A percentile compares a stretch with the other conserved stretches of the same genome.
Conservation (phyloP, 225 moss, liverwort and hornwort genomes). For the Ulota crispa region DNA sequence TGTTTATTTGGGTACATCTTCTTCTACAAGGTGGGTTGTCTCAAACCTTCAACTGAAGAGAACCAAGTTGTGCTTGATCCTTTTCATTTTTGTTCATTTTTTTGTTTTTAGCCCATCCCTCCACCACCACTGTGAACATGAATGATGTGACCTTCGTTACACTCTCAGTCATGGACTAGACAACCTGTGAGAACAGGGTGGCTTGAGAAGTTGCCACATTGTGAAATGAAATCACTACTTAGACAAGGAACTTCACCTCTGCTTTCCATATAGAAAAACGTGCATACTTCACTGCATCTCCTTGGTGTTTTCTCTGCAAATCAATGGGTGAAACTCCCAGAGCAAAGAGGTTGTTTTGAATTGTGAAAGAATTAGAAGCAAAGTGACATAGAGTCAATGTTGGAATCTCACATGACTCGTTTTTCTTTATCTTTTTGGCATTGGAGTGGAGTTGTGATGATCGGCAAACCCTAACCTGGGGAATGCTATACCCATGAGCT, state of each 20-base stretch:
- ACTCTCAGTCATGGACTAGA: no score
- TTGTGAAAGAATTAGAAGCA: no score
- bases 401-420: neutral
- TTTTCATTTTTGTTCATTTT: neutral
- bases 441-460: neutral
- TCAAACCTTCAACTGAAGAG: neutral
- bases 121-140: neutral
- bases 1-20: constrained; percentile 46
- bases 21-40: constrained; percentile 38
- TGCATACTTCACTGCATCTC: no score
- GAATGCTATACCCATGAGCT: no score
- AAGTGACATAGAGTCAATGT: neutral
- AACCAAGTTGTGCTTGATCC: constrained; percentile 2
- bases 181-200: no score
- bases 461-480: neutral
- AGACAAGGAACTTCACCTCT: no score
- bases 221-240: no score
- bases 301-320: no score
- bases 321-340: no score
- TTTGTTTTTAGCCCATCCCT: neutral
- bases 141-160: neutral
- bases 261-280: no score
- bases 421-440: neutral
- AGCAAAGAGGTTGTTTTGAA: no score
- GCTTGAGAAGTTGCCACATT: no score